Evolutionary conservation across 495 filamentous ascomycete species (phyloP).

Genomic region (Penicillium herquei): DNA sequence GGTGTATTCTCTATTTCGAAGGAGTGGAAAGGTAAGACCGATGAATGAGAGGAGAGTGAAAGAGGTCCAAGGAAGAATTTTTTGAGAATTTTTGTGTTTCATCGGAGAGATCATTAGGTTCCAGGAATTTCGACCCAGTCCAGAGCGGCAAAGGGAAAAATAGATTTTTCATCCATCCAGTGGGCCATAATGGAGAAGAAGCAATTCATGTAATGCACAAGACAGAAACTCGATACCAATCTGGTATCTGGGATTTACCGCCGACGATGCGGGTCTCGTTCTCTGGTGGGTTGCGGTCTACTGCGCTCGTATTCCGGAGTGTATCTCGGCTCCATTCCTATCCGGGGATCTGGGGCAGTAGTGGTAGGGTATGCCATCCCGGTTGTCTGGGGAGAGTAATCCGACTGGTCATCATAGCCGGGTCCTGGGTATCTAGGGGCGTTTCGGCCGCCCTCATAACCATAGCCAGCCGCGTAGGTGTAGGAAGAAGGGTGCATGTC

Average conservation of each 20-base stretch:
- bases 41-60: slow-evolving; percentile 1
- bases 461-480: slow-evolving; percentile 42
- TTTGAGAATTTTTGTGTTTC: not conserved
- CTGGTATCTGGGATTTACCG: slow-evolving; percentile 29
- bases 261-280: slow-evolving; percentile 42
- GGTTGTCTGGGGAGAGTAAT: slow-evolving; percentile 45
- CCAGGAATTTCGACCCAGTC: slow-evolving; percentile 18
- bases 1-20: not conserved
- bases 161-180: slow-evolving; percentile 12
- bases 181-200: slow-evolving; percentile 16
- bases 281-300: slow-evolving; percentile 44
- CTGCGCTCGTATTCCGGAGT: slow-evolving; percentile 47
- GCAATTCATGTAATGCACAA: slow-evolving; percentile 15
- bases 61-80: slow-evolving; percentile 12
- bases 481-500: slow-evolving; percentile 42
- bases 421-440: slow-evolving; percentile 48
- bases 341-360: slow-evolving; percentile 46
- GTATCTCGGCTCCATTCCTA: slow-evolving; percentile 51
- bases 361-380: slow-evolving; percentile 46
- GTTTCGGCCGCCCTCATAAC: slow-evolving; percentile 44
- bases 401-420: slow-evolving; percentile 45
- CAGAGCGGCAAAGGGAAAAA: slow-evolving; percentile 14
- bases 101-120: slow-evolving; percentile 25
- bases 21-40: not conserved
- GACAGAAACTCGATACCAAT: slow-evolving; percentile 6